Evolutionary conservation across 169 alveolate species (phyloP), one percentile per base, ranked within the genome.

Genomic region (Cryptosporidium meleagridis): DNA sequence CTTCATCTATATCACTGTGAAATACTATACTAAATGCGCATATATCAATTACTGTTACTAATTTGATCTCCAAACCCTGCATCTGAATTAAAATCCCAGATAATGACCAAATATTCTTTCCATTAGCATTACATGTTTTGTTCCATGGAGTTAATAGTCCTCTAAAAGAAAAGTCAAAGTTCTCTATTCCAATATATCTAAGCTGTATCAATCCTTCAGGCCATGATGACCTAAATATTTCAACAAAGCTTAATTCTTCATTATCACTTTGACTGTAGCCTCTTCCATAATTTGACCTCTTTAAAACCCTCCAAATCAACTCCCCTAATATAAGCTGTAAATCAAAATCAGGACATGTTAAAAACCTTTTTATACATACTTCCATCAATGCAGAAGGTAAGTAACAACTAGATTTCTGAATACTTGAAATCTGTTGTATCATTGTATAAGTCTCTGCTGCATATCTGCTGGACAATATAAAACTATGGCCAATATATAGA

Each of bases 381-480:
- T 33, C 69, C 89, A 80, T 39, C n/a, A 45, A 10, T 44, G 9
- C 26, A n/a, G 72, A 55, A 18, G 52, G 71, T 16, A 55, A 53
- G 6, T 73, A 52, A 26, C 52, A 33, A 35, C 6, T 55, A 23
- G 55, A 23, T 31, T 80, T 41, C 37, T 62, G 62, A 44, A 44
- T 65, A 14, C 10, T 26, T 10, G 29, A 59, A 18, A 80, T 80
- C 55, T 80, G 89, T 41, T 80, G 89, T 12, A 80, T 80, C 73
- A 80, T 80, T 37, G 75, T 80, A 44, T 80, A 80, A 21, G 89
- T 80, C 35, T 80, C 89, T 37, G 89, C 89, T 26, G 89, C 73
- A 80, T 80, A 80, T 29, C 89, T 80, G 39, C 89, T 80, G 7
- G 89, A 37, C 1, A 80, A 26, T 31, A 80, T 80, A 21, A 41